Evolutionary conservation across 352 stramenopile species (phyloP), one percentile per base, ranked within the genome.

Genomic region (Phytophthora colocasiae): DNA sequence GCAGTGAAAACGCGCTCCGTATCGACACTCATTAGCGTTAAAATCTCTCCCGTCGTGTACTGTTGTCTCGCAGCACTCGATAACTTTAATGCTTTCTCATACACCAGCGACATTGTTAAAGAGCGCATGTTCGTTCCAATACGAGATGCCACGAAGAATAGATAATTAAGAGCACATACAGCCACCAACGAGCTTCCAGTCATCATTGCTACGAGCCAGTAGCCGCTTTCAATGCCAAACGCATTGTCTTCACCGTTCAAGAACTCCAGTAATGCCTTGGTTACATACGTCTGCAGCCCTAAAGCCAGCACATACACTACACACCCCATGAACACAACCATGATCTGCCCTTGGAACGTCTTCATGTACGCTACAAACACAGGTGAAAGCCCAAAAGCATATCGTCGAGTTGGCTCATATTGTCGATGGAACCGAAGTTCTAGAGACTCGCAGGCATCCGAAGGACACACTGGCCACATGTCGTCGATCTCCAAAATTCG

Each of bases 51-150:
- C 4, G 61, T 81, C 26, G 72, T 71, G 49, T 74, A 74, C 34
- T 75, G 29, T 9, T 76, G 71, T n/a, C 71, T 46, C 11, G 53
- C 78, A 55, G 12, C 82, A 61, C 32, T 88, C 4, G 43, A 97
- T 43, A 61, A 76, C 55, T 59, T 91, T 78, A 97, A 19, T 80
- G 88, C 71, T 39, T 85, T 85, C 4, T 77, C 47, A 32, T 66
- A 85, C 9, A 85, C 77, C 2, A 66, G 34, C 10, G 79, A 76
- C 77, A 85, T 82, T 3, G 69, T 63, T 14, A 83, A 61, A 6
- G 65, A 78, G 38, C 73, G 73, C 60, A 74, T 75, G 44, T 85
- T 82, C 12, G 70, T 58, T 14, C 77, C 77, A 12, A 82, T 57
- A 2, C 75, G 70, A 1, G 68, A 79, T 3, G 74, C 58, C 12